phyloP scores from a whole-genome alignment of 164 flowering plant species.

The Stephania cephalantha region DNA sequence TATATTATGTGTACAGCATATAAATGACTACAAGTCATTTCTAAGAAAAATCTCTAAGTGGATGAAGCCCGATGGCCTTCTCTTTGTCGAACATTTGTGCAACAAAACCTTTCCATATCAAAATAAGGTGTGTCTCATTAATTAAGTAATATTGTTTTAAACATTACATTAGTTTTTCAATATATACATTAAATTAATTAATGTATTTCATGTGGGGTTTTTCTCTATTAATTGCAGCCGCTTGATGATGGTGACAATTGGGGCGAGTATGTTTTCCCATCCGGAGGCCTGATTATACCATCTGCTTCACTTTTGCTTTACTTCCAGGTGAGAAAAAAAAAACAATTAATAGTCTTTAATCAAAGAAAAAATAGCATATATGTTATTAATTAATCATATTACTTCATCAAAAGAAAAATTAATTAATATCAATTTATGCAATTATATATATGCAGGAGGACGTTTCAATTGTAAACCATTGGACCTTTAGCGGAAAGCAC shows the following conservation, averaged over 20 bases:
- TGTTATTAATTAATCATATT: no score
- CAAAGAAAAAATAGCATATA: neutral
- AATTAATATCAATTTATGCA: neutral
- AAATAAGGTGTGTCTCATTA: neutral
- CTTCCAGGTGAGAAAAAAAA: neutral
- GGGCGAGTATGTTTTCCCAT: neutral
- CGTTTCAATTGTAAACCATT: conserved; percentile 1
- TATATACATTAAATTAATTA: no score
- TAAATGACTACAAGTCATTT: no score
- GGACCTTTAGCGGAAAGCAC: conserved; percentile 10
- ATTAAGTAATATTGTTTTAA: neutral
- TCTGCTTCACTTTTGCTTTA: no score
- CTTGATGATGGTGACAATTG: conserved; percentile 9
- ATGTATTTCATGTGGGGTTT: neutral
- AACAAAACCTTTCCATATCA: conserved; percentile 11
- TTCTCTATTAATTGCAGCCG: neutral
- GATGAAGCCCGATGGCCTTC: conserved; percentile 9
- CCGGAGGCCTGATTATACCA: no score
- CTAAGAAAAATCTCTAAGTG: neutral
- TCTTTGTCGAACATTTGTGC: conserved; percentile 5
- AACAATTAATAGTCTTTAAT: neutral
- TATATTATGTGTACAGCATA: no score
- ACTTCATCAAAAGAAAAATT: neutral
- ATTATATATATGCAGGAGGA: conserved; percentile 3
- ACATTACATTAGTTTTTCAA: neutral